Conservation (phyloP, 441 rosid species). For the Syzygium syzygioides region DNA sequence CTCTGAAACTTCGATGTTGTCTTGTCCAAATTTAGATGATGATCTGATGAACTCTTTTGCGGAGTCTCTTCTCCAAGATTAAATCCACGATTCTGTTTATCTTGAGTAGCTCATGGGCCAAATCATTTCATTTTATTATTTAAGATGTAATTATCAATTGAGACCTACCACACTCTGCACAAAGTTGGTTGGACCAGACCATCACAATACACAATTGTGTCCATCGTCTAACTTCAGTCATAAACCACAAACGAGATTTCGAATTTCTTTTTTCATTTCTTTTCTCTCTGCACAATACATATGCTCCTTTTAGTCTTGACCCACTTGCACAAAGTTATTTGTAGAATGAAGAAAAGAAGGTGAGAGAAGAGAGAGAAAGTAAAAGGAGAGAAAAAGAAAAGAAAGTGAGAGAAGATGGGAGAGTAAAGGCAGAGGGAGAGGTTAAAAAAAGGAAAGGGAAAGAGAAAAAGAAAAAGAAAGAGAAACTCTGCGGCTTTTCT, state of each 20-base stretch:
- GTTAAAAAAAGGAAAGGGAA: too few species aligned
- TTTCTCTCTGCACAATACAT: not conserved
- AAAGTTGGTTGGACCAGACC: not conserved
- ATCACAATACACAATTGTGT: not conserved
- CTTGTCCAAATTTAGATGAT: not conserved
- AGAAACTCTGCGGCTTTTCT: too few species aligned
- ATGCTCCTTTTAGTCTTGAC: not conserved
- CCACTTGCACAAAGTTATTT: not conserved
- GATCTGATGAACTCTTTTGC: not conserved
- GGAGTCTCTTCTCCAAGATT: not conserved
- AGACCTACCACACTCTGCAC: not conserved
- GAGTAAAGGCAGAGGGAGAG: too few species aligned
- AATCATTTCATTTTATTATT: not conserved
- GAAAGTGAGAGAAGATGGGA: too few species aligned
- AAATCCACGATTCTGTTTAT: not conserved
- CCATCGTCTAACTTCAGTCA: not conserved
- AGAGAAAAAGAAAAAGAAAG: too few species aligned
- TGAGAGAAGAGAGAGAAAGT: not conserved
- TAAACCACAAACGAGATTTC: not conserved
- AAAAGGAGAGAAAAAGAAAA: too few species aligned
- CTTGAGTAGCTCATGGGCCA: not conserved
- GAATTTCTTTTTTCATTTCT: not conserved
- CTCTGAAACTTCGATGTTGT: not conserved
- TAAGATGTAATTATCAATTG: not conserved
- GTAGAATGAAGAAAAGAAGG: too few species aligned